phyloP scores from a whole-genome alignment of 78 protist species.

The slime mould (Dictyostelium discoideum) region DNA sequence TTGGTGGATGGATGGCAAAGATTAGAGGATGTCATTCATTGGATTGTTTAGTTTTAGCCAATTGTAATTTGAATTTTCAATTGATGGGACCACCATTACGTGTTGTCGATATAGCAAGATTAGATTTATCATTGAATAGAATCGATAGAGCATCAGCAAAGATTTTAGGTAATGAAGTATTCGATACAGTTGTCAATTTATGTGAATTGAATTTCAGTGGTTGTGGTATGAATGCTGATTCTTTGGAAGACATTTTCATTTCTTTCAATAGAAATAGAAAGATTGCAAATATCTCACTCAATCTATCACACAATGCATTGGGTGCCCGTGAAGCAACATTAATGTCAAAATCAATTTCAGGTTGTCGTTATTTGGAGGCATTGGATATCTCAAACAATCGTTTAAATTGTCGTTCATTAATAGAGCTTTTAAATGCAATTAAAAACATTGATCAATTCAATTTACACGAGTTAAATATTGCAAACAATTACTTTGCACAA shows the following conservation, averaged over 20 bases:
- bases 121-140: slow-evolving; percentile 53
- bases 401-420: slow-evolving; percentile 45
- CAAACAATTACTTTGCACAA: slow-evolving; percentile 45
- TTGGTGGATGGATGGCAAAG: slow-evolving; percentile 71
- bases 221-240: slow-evolving; percentile 37
- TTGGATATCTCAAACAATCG: slow-evolving; percentile 51
- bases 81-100: slow-evolving; percentile 81
- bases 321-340: slow-evolving; percentile 57
- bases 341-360: slow-evolving; percentile 52
- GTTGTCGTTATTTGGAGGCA: slow-evolving; percentile 70
- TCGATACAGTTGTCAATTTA: slow-evolving; percentile 31
- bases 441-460: slow-evolving; percentile 70
- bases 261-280: slow-evolving; percentile 68
- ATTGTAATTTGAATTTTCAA: slow-evolving; percentile 49
- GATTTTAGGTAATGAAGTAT: slow-evolving; percentile 40
- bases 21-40: slow-evolving; percentile 59
- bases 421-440: slow-evolving; percentile 55
- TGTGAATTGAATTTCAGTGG: slow-evolving; percentile 39
- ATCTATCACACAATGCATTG: slow-evolving; percentile 32
- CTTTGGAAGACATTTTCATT: slow-evolving; percentile 59
- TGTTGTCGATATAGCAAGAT: slow-evolving; percentile 43
- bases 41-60: slow-evolving; percentile 32
- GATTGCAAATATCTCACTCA: slow-evolving; percentile 33
- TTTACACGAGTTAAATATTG: slow-evolving; percentile 60
- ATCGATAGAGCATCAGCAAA: slow-evolving; percentile 56